Evolutionary conservation across 331 rosid species (phyloP), one percentile per base, ranked within the genome.

Genomic region (Acacia pycnantha): DNA sequence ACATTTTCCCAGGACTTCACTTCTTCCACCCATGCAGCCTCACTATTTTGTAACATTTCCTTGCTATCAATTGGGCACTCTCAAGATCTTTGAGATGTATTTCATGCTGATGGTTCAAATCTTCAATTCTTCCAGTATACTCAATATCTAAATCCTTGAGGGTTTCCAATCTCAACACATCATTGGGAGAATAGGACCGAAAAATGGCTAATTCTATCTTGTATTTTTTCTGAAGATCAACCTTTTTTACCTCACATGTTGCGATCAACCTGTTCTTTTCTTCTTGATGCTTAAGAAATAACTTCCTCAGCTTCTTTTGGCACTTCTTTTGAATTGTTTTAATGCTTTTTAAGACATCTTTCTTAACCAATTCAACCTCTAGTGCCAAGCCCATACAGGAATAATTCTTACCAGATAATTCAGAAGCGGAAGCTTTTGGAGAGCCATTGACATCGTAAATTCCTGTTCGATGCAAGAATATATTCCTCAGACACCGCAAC

Each of bases 401-500:
- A 71, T 41, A 24, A 70, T 71, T 74, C 51, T 67, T 66, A 46
- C 26, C 70, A 26, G 85, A 75, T 50, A 76, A 68, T 59, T 82
- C 77, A 16, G 83, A 82, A 64, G 77, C 76, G 21, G 84, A 84
- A 74, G 80, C 79, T 53, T 81, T 82, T 72, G 92, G 77, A 77
- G 82, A 79, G 50, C 77, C 83, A 47, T 74, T 46, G 76, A 73
- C 75, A 70, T 80, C 68, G 70, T 35, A 79, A 31, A 66, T 70
- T 72, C 87, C 81, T 40, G 82, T 65, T 70, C 78, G 89, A 77
- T 73, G 80, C 65, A 79, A 77, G 87, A 93, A 90, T 8, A 50
- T 78, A 83, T 70, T 86, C 87, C 81, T 95, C 78, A 95, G 87
- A 85, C 88, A 85, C 79, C 87, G 81, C 74, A 95, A 56, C 89